Evolutionary conservation across 306 rosid genomes (phyloP), one percentile per base, ranked within the genome.

Genomic region (Medicago lupulina): DNA sequence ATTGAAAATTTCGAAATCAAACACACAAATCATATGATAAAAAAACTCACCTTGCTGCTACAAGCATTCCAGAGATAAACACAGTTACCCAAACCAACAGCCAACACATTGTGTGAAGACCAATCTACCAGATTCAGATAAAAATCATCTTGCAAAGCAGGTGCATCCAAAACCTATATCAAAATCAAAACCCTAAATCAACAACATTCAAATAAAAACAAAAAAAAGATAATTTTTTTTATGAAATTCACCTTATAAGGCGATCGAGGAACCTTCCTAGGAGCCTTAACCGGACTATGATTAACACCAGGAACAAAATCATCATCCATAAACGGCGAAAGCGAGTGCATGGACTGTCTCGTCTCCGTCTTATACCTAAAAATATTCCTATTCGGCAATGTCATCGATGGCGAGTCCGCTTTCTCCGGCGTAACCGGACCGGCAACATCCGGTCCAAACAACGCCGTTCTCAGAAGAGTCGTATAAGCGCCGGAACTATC

Each of bases 1-100:
- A 12, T 23, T 14, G 21, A 82, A 67, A 67, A 6, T 55, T 18
- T 78, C 1, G 12, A 76, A 63, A 46, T 67, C 43, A 14, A 66
- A 39, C 34, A 69, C 5, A 51, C 39, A 71, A 55, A 44, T 60
- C 73, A 68, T 4, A 71, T 34, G 21, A 28, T 28, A 28, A 67
- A 72, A 50, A 28, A 82, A 66, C 74, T 74, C 65, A 90, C 99
- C 96, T 96, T 96, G 84, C 97, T 96, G 73, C 97, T 96, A 67
- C 97, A 92, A 74, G 99, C 99, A 88, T 96, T 92, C 99, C 99
- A 96, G 63, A 96, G 87, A 83, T 96, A 96, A 85, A 96, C 98
- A 78, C 97, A 96, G 73, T 91, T 92, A 9, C 98, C 98, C 82
- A 96, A 79, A 34, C 99, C 99, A 63, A 96, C 99, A 43, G 98